Base-by-base conservation (phyloP, 1,284 basidiomycete genomes). In the Pseudozyma pruni region DNA sequence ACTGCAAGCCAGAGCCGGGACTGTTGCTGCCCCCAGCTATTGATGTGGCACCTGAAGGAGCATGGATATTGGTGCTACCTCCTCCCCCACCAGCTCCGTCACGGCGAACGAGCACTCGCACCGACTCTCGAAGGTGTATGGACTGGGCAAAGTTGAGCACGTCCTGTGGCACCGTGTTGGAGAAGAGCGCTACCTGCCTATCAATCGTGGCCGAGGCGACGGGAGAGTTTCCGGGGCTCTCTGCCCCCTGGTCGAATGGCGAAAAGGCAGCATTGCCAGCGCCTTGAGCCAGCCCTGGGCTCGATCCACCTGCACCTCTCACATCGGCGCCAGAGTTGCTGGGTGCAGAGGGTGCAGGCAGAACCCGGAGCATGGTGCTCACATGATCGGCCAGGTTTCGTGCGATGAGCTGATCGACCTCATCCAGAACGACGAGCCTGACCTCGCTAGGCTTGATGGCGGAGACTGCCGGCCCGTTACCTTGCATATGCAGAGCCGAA, bases 381-480 rank as follows among this genome's bases (percentile, higher is more conserved):
- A 98, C 94, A 80, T 91, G 92, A 58, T 98, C 95, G 74, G 96
- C 93, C 56, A 98, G 85, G 81, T 98, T 98, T 51, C 95, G 89
- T 8, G 95, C 94, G 80, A 98, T 96, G 67, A 98, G 85, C 82
- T 98, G 96, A 81, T 98, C 95, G 37, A 97, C 94, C 81, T 98
- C 95, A 79, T 98, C 95, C 17, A 98, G 87, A 25, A 97, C 92
- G 50, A 98, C 87, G 83, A 98, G 90, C 29, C 92, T 87, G 47
- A 95, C 92, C 80, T 94, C 93, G 16, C 88, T 87, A 10, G 92
- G 92, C 17, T 49, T 67, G 44, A 67, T 56, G 1, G 45, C 31
- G 10, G 48, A 22, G 4, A 57, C 41, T 14, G 43, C 53, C 2
- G 64, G 46, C 9, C 58, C 64, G 19, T 22, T 60, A 33, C 48